phyloP scores from a whole-genome alignment of 768 basidiomycete genomes.

The Aureoboletus auriporus region DNA sequence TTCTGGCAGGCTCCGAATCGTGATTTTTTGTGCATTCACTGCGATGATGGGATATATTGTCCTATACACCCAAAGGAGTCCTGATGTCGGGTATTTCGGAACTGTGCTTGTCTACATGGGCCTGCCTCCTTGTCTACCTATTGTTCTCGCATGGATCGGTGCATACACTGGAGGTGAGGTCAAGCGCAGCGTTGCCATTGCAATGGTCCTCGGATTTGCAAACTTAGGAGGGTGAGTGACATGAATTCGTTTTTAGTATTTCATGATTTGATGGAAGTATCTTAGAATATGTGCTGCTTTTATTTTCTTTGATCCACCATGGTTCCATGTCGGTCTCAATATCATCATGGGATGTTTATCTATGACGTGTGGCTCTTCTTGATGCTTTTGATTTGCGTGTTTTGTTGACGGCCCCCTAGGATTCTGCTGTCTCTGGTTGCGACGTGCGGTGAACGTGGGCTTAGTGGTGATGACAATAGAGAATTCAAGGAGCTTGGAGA shows the following conservation, averaged over 20 bases:
- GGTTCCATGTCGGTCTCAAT: conserved; percentile 32
- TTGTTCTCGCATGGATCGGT: conserved; percentile 49
- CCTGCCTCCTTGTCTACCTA: conserved; percentile 41
- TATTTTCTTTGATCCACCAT: conserved; percentile 36
- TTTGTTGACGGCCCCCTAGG: conserved; percentile 30
- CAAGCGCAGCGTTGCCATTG: conserved; percentile 46
- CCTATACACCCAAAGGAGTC: conserved; percentile 31
- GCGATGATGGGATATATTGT: conserved; percentile 47
- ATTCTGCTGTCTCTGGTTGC: conserved; percentile 34
- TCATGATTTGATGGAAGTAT: background rate
- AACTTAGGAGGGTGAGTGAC: conserved; percentile 47
- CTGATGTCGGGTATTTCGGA: conserved; percentile 35
- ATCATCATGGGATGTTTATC: conserved; percentile 25
- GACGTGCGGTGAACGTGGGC: conserved; percentile 38
- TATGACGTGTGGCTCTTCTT: conserved; percentile 13
- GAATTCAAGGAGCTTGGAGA: too few relatives aligned
- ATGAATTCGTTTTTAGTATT: conserved; percentile 10
- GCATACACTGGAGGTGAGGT: conserved; percentile 53
- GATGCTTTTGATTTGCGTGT: conserved; percentile 15
- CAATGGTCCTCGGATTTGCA: conserved; percentile 48
- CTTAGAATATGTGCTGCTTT: conserved; percentile 38
- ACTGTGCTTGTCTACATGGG: conserved; percentile 47
- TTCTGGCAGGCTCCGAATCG: conserved; percentile 38
- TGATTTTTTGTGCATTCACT: conserved; percentile 37
- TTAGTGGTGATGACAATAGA: conserved; percentile 34